Base-by-base conservation (phyloP, 331 rosid genomes). In the Rhamnella rubrinervis region DNA sequence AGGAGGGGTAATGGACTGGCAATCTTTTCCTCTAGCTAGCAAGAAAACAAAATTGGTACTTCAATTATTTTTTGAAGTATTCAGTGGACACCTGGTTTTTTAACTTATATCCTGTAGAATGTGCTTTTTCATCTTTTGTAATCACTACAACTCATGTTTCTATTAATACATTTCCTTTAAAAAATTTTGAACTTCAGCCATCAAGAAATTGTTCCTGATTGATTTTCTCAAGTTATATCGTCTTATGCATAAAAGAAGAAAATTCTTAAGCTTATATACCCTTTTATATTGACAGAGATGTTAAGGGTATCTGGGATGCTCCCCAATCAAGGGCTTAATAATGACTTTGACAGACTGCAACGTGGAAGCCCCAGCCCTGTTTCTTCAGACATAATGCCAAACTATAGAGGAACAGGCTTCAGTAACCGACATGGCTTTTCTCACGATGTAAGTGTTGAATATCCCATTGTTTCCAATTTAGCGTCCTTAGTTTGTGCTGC, bases 301-400 rank as follows among this genome's bases (percentile, higher is more conserved):
- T 66, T 86, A 57, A 79, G 90, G 62, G 87, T 81, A 70, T 80
- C 95, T 62, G 95, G 87, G 75, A 38, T 80, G 80, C 69, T 88
- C 73, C 81, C 84, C 71, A 90, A 84, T 70, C 95, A 82, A 81
- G 95, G 86, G 56, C 63, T 70, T 78, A 79, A 77, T 78, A 79
- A 77, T 66, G 95, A 88, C 78, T 78, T 74, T 12, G 92, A 90
- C 59, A 85, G 86, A 77, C 69, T 86, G 81, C 92, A 80, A 55
- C 81, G 75, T 14, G 73, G 86, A 63, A 90, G 88, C 55, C 88
- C 82, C 1, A 82, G 84, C 72, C 90, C 85, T 40, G 61, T 82
- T 77, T 70, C 91, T 85, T 71, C 91, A 57, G 88, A 87, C 65
- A 65, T 73, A 60, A 73, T 71, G 72, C 65, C 87, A 66, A 88